These are phyloP conservation scores for Misopates orontium DNA, from an alignment of 257 asterid species.

Conservation along the genomic window DNA sequence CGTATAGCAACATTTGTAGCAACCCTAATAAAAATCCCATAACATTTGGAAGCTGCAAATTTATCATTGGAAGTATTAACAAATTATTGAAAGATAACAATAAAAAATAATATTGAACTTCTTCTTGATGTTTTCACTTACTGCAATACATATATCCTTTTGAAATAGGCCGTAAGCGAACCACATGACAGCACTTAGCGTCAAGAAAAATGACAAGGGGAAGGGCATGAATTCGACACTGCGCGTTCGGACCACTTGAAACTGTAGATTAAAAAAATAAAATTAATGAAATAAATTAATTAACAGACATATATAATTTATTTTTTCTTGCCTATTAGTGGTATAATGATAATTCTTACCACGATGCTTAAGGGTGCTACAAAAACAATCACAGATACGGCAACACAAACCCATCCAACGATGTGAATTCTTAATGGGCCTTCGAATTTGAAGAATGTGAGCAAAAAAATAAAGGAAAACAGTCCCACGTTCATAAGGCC, in stretches of 20 bases:
- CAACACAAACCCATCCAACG: conserved; percentile 71
- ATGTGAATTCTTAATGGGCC: conserved; percentile 32
- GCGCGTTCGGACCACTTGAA: conserved; percentile 68
- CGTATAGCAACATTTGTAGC: conserved; percentile 65
- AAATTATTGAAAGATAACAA: background rate
- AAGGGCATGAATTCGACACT: conserved; percentile 92
- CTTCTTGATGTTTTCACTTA: conserved; percentile 18
- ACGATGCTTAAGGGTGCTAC: conserved; percentile 59
- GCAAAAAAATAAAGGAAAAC: conserved; percentile 33
- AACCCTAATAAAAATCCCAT: conserved; percentile 70
- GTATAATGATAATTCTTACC: conserved; percentile 33
- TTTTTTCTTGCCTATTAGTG: background rate
- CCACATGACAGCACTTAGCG: conserved; percentile 83
- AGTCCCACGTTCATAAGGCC: conserved; percentile 43
- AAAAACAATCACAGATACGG: conserved; percentile 48
- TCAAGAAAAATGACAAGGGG: conserved; percentile 66
- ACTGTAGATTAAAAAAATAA: conserved; percentile 32
- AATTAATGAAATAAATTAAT: background rate
- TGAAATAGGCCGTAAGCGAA: conserved; percentile 62
- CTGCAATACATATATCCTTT: conserved; percentile 53
- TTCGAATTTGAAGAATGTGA: conserved; percentile 41
- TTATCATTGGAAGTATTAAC: background rate
- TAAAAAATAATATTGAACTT: background rate
- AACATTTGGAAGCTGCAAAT: conserved; percentile 63
- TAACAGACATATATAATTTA: background rate